phyloP scores from a whole-genome alignment of 768 basidiomycete species.

The Rhodosporidiobolus odoratus region DNA sequence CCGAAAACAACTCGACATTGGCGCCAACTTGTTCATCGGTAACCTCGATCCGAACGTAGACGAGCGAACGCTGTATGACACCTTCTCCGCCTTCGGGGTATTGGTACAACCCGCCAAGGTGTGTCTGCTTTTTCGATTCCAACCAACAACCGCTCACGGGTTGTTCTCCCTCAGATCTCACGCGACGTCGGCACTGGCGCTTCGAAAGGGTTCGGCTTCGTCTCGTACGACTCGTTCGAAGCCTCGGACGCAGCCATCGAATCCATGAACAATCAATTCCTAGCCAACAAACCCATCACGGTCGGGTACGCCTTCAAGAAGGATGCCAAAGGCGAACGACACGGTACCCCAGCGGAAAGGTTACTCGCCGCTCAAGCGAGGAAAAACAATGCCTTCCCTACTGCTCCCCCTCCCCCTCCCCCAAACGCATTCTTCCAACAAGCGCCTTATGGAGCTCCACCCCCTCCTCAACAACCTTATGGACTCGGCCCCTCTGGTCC shows the following conservation, averaged over 20 bases:
- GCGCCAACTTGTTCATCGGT: conserved; percentile 94
- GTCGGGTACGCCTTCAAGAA: conserved; percentile 99
- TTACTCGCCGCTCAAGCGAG: conserved; percentile 90
- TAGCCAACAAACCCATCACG: conserved; percentile 96
- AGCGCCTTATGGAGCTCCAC: neutral
- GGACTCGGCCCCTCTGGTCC: neutral
- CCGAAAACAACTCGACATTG: conserved; percentile 95
- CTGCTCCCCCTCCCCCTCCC: conserved; percentile 7
- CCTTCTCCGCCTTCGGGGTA: conserved; percentile 88
- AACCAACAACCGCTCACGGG: neutral
- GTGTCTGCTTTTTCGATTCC: conserved; percentile 37
- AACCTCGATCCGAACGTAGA: conserved; percentile 93
- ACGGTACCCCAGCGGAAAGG: conserved; percentile 94
- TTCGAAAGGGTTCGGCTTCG: conserved; percentile 96
- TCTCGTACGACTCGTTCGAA: conserved; percentile 96
- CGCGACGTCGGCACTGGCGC: conserved; percentile 75
- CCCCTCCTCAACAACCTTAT: neutral
- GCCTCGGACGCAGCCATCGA: conserved; percentile 93
- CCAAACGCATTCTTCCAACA: neutral
- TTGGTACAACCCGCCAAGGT: conserved; percentile 89
- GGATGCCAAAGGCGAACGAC: conserved; percentile 95
- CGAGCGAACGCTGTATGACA: conserved; percentile 85
- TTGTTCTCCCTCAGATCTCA: conserved; percentile 61
- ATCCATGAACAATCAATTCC: conserved; percentile 93
- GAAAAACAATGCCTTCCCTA: conserved; percentile 83